Evolutionary conservation across 345 rosid species (phyloP).

Genomic region (Hypericum perforatum): DNA sequence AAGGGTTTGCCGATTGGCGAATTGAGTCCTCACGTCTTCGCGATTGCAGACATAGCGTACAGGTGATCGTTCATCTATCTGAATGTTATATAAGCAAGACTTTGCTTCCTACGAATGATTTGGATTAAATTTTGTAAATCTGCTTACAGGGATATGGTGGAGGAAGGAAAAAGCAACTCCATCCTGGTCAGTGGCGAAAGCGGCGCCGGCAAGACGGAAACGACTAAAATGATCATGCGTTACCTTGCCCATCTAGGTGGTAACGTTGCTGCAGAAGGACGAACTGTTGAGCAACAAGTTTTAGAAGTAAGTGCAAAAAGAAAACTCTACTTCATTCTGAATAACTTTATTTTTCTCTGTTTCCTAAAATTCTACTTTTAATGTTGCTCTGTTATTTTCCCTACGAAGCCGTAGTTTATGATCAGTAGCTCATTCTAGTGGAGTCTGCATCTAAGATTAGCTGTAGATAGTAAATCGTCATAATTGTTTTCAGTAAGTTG

Average conservation of each 20-base stretch:
- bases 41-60: slow-evolving; percentile 70
- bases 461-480: no score
- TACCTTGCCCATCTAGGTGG: slow-evolving; percentile 88
- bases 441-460: no score
- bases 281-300: slow-evolving; percentile 69
- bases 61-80: slow-evolving; percentile 34
- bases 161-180: slow-evolving; percentile 65
- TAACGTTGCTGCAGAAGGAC: slow-evolving; percentile 47
- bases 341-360: no score
- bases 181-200: slow-evolving; percentile 95
- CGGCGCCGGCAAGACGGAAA: slow-evolving; percentile 95
- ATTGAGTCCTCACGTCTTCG: slow-evolving; percentile 71
- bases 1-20: slow-evolving; percentile 50
- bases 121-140: background rate
- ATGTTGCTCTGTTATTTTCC: no score
- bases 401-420: no score
- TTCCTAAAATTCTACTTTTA: no score
- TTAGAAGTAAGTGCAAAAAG: slow-evolving; percentile 53
- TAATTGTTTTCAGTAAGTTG: no score
- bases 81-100: slow-evolving; percentile 1
- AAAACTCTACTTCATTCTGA: background rate
- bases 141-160: slow-evolving; percentile 57
- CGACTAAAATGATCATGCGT: slow-evolving; percentile 89
- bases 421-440: no score
- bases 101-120: slow-evolving; percentile 5